Evolutionary conservation across 768 basidiomycete genomes (phyloP).

Genomic region (Rhizopogon roseolus): DNA sequence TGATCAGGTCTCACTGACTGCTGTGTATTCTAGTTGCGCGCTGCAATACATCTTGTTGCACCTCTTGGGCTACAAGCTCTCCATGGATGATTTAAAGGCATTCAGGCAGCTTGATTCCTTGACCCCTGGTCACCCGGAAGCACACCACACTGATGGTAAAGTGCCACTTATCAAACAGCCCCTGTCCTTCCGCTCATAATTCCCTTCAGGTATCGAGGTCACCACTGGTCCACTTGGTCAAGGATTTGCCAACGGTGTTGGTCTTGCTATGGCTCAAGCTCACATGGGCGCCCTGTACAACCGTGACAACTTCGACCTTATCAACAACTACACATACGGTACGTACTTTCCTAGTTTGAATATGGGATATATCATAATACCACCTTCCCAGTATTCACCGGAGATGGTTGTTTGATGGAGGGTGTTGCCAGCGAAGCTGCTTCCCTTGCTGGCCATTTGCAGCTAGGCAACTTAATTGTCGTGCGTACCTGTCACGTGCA

Average conservation of each 20-base stretch:
- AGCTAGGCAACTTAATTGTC: slow-evolving; percentile 89
- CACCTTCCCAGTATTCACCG: slow-evolving; percentile 64
- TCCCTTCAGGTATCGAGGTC: slow-evolving; percentile 64
- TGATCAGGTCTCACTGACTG: slow-evolving; percentile 7
- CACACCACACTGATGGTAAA: slow-evolving; percentile 59
- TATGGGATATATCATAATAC: slow-evolving; percentile 1
- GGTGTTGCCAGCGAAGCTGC: slow-evolving; percentile 92
- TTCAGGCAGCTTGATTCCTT: slow-evolving; percentile 90
- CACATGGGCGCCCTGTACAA: slow-evolving; percentile 90
- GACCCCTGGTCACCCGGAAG: slow-evolving; percentile 93
- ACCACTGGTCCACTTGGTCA: slow-evolving; percentile 97
- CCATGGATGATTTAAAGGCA: slow-evolving; percentile 86
- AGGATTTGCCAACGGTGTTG: slow-evolving; percentile 90
- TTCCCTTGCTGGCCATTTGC: slow-evolving; percentile 89
- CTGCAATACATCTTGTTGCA: slow-evolving; percentile 92
- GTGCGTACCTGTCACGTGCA: slow-evolving; percentile 40
- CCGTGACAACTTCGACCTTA: slow-evolving; percentile 74
- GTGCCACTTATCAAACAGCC: not conserved
- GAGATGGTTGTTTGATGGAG: slow-evolving; percentile 97
- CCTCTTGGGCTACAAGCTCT: slow-evolving; percentile 86
- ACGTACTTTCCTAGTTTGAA: slow-evolving; percentile 7
- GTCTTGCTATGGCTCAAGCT: slow-evolving; percentile 89
- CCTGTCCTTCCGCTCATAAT: slow-evolving; percentile 3
- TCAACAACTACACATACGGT: slow-evolving; percentile 91
- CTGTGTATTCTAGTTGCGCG: slow-evolving; percentile 59